Evolutionary conservation across 2,329 filamentous ascomycete genomes (phyloP), one percentile per base, ranked within the genome.

Genomic region (Sporothrix variecibatus): DNA sequence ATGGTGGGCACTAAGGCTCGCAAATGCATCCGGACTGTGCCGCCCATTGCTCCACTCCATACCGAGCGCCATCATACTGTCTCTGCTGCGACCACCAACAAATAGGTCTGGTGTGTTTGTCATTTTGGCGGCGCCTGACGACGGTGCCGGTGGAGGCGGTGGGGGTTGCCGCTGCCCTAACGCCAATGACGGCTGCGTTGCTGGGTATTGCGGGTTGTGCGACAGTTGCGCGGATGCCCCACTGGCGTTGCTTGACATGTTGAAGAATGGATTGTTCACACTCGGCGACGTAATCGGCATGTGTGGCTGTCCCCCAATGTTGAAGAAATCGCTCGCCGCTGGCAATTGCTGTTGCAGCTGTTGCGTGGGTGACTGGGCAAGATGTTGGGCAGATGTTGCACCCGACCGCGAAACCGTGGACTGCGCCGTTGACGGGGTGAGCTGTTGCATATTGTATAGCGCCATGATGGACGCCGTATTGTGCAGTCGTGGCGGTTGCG

Each of bases 1-100:
- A 78, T 88, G 86, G 77, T 87, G 84, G 71, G 92, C 89, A 78
- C 92, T 94, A 76, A 95, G 84, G 70, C 91, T 93, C 2, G 92
- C 90, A 85, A 94, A 95, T 17, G 93, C 93, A 81, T 95, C 93
- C 3, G 93, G 93, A 78, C 92, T 94, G 79, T 94, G 92, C 58
- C 93, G 85, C 11, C 93, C 93, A 78, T 91, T 91, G 78, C 86
- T 86, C 88, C 88, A 90, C 64, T 88, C 86, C 85, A 90, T 87
- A 73, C 89, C 89, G 81, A 89, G 85, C 56, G 92, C 88, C 77
- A 90, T 89, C 80, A 93, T 89, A 81, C 92, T 94, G 79, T 94
- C 93, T 68, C 92, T 87, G 78, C 92, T 94, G 81, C 83, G 89
- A 82, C 79, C 88, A 78, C 80, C 79, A 72, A 71, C 76, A 76